Conservation (phyloP, 2,329 filamentous ascomycete species). For the Neofusicoccum umdonicola region DNA sequence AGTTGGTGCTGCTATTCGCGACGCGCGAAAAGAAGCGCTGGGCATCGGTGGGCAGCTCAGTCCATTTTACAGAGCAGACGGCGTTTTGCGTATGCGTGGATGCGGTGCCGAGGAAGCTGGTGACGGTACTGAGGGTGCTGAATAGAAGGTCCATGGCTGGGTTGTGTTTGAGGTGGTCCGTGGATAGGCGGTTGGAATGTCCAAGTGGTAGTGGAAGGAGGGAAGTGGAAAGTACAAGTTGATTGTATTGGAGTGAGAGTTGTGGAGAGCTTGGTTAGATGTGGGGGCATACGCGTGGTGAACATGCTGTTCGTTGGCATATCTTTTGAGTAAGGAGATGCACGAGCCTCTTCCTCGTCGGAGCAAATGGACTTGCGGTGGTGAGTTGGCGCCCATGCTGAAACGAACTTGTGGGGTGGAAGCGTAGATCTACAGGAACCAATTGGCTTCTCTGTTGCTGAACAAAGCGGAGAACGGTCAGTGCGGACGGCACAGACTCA, state of each 20-base stretch:
- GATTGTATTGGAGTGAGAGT: not conserved
- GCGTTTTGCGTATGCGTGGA: not conserved
- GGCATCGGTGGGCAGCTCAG: not conserved
- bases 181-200: too few relatives aligned
- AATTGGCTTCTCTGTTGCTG: not conserved
- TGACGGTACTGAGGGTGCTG: not conserved
- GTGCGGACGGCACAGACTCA: not conserved
- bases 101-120: not conserved
- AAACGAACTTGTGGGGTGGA: slow-evolving; percentile 1
- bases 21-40: slow-evolving; percentile 9
- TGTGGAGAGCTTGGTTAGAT: too few relatives aligned
- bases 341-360: not conserved
- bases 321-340: not conserved
- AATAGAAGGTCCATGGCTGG: slow-evolving; percentile 2
- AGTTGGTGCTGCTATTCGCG: not conserved
- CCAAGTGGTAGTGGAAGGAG: too few relatives aligned
- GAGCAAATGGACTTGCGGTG: slow-evolving; percentile 1
- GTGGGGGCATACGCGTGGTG: too few relatives aligned
- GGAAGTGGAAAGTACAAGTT: too few relatives aligned
- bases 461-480: not conserved
- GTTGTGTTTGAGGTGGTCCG: not conserved
- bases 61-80: not conserved
- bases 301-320: too few relatives aligned
- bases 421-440: not conserved
- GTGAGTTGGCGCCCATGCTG: not conserved